Conservation (phyloP, 1,139 yeast species). For the Candida tropicalis region DNA sequence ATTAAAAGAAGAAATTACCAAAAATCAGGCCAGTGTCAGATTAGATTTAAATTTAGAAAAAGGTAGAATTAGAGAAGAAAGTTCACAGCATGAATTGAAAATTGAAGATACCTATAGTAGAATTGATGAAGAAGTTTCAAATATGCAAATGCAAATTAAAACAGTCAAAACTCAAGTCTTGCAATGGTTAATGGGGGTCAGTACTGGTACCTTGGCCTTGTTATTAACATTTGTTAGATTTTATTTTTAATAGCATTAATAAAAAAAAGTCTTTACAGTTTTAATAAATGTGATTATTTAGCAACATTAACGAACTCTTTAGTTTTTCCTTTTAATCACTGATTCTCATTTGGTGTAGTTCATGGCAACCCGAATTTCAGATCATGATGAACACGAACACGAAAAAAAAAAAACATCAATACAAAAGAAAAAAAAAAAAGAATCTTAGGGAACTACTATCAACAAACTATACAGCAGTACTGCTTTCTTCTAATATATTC, state of each 20-base stretch:
- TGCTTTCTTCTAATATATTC: background rate
- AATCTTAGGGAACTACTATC: background rate
- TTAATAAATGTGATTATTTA: too few relatives aligned
- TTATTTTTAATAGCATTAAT: constrained; percentile 48
- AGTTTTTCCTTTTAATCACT: too few relatives aligned
- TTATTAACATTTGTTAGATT: constrained; percentile 88
- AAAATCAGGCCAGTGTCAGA: constrained; percentile 86
- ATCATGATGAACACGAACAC: too few relatives aligned
- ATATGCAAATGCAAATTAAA: constrained; percentile 93
- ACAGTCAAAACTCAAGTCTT: constrained; percentile 93
- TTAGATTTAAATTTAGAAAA: constrained; percentile 90
- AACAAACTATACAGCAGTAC: constrained; percentile 1
- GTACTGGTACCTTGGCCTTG: constrained; percentile 96
- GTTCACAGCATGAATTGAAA: constrained; percentile 87
- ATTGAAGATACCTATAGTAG: constrained; percentile 94
- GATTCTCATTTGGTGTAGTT: too few relatives aligned
- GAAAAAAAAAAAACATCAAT: too few relatives aligned
- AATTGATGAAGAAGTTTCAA: constrained; percentile 92
- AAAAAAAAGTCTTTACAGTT: background rate
- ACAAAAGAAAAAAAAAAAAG: constrained; percentile 7
- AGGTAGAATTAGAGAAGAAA: constrained; percentile 93
- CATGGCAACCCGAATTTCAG: background rate
- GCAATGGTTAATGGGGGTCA: constrained; percentile 98
- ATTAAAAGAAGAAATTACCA: constrained; percentile 88
- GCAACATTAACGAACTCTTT: too few relatives aligned